phyloP scores from a whole-genome alignment of 1,284 basidiomycete species.

The Porodaedalea pini region DNA sequence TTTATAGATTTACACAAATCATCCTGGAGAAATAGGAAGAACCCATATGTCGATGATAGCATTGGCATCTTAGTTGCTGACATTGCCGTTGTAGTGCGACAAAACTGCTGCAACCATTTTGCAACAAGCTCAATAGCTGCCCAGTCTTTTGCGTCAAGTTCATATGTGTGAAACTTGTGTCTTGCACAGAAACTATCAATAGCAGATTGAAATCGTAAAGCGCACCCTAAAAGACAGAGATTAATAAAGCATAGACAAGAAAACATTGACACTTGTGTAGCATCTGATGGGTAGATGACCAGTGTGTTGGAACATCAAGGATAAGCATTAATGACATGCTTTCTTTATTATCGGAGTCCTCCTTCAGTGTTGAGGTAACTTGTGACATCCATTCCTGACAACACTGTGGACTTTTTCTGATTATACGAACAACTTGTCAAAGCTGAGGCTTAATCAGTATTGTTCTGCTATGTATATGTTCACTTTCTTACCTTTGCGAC shows the following conservation, averaged over 20 bases:
- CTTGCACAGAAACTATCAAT: constrained; percentile 2
- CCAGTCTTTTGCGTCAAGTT: constrained; percentile 27
- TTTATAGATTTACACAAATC: constrained; percentile 17
- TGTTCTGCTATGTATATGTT: background rate
- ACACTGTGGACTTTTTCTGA: background rate
- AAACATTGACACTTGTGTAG: no score
- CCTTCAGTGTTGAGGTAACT: background rate
- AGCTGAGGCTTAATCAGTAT: background rate
- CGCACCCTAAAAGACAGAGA: background rate
- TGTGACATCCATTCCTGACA: background rate
- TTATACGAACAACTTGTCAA: background rate
- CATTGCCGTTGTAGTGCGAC: constrained; percentile 29
- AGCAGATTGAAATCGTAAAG: background rate
- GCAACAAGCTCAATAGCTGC: constrained; percentile 22
- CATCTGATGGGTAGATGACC: constrained; percentile 3
- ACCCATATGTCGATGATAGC: constrained; percentile 22
- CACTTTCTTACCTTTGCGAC: background rate
- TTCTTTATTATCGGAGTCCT: background rate
- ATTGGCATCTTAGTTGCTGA: constrained; percentile 27
- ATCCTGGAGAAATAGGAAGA: constrained; percentile 26
- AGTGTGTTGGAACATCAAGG: constrained; percentile 12
- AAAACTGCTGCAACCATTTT: constrained; percentile 26
- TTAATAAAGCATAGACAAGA: background rate
- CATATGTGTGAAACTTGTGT: constrained; percentile 21
- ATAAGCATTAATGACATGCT: constrained; percentile 2